Percentiles rank a stretch among this genome's conserved stretches.
These are phyloP conservation scores for Pythium apleroticum DNA, from an alignment of 352 stramenopile species.

Conservation along the genomic window DNA sequence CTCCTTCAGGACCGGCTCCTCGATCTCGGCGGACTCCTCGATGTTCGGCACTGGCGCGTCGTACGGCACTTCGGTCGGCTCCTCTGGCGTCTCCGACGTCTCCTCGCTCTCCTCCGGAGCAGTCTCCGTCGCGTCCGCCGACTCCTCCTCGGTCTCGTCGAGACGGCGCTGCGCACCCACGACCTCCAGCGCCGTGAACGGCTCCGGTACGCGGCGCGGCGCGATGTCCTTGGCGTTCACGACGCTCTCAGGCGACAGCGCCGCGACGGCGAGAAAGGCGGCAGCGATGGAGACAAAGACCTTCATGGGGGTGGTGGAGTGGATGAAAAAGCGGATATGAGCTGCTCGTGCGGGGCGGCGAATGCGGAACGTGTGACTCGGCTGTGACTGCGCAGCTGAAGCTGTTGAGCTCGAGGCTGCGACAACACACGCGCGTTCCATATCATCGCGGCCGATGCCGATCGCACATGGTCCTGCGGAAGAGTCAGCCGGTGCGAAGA, in stretches of 20 bases:
- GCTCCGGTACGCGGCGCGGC: not conserved
- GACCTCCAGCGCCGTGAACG: constrained; percentile 2
- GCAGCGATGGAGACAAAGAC: constrained; percentile 8
- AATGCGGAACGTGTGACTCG: not conserved
- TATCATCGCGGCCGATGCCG: not conserved
- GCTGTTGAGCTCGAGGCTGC: not conserved
- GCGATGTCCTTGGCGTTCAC: constrained; percentile 9
- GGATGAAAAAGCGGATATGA: not conserved
- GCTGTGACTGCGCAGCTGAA: not conserved
- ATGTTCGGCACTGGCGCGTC: not conserved
- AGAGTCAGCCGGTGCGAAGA: not conserved
- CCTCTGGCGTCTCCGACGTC: not conserved
- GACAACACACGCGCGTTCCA: not conserved
- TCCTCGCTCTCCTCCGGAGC: not conserved
- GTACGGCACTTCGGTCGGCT: not conserved
- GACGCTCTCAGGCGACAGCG: constrained; percentile 7
- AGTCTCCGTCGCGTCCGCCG: not conserved
- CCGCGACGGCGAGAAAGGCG: constrained; percentile 3
- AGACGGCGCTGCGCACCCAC: constrained; percentile 1
- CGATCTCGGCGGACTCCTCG: not conserved
- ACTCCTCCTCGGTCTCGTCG: constrained; percentile 3
- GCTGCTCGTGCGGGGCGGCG: too few relatives aligned
- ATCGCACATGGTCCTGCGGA: not conserved
- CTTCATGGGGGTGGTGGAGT: constrained; percentile 14
- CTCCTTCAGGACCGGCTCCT: not conserved